Evolutionary conservation across 345 rosid genomes (phyloP).

Genomic region (Dipteronia dyeriana): DNA sequence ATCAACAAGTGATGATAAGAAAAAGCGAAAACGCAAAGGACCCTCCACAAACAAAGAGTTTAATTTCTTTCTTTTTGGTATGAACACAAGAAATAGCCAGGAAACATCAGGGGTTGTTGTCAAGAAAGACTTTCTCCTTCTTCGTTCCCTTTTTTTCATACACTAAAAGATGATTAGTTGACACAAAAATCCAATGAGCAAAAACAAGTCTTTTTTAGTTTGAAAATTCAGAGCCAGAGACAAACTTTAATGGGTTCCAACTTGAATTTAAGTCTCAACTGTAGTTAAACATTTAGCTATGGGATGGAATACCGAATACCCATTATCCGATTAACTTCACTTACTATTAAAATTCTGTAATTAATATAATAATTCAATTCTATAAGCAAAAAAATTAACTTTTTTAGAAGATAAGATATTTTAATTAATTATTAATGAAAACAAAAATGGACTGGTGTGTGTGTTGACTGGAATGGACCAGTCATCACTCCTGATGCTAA

Average conservation of each 20-base stretch:
- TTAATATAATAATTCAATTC: too few species aligned
- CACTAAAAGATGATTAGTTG: background rate
- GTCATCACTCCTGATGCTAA: background rate
- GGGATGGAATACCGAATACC: too few species aligned
- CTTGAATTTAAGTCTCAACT: too few species aligned
- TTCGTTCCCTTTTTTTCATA: background rate
- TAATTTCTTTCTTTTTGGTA: background rate
- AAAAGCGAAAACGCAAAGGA: background rate
- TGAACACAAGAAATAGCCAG: background rate
- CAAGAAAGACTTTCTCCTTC: background rate
- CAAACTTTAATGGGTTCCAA: too few species aligned
- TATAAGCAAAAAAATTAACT: too few species aligned
- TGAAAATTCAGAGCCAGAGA: background rate
- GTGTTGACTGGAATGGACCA: background rate
- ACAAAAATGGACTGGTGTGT: background rate
- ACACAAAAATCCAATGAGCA: constrained; percentile 4
- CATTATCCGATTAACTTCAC: too few species aligned
- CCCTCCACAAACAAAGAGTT: background rate
- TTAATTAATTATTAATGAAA: too few species aligned
- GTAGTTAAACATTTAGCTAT: too few species aligned
- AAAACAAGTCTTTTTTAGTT: background rate
- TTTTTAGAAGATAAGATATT: background rate
- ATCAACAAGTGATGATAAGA: background rate
- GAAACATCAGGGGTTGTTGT: background rate
- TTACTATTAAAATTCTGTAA: too few species aligned